Evolutionary conservation across 2,329 filamentous ascomycete genomes (phyloP).

Genomic region (Coniochaeta sp.): DNA sequence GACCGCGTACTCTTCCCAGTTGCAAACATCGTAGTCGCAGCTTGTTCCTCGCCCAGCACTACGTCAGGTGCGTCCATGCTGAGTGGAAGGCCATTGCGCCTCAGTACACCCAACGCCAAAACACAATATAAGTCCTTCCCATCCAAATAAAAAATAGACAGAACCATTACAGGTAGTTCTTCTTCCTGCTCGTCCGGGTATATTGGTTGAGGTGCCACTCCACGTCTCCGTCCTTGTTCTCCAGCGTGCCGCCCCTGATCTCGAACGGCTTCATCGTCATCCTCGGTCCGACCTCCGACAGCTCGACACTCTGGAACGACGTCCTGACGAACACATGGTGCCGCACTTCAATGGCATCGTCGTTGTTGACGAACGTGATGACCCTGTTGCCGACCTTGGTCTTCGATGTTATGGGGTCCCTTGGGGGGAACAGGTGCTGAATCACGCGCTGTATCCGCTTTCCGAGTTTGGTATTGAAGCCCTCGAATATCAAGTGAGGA

Average conservation of each 20-base stretch:
- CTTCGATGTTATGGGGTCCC: conserved; percentile 65
- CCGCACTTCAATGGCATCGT: conserved; percentile 87
- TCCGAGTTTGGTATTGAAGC: conserved; percentile 76
- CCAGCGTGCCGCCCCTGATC: conserved; percentile 82
- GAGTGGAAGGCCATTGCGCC: background rate
- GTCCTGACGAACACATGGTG: conserved; percentile 90
- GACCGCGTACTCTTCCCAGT: too few species aligned
- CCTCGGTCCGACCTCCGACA: conserved; percentile 83
- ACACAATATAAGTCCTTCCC: background rate
- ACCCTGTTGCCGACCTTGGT: conserved; percentile 79
- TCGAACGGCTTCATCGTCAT: conserved; percentile 98
- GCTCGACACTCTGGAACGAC: conserved; percentile 79
- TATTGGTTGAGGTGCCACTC: conserved; percentile 97
- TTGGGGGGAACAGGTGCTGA: conserved; percentile 89
- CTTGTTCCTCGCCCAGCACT: too few species aligned
- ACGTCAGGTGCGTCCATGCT: too few species aligned
- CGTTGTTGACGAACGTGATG: conserved; percentile 90
- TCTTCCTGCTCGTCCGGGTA: conserved; percentile 87
- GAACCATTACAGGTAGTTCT: conserved; percentile 72
- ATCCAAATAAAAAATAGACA: background rate
- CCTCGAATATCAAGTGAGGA: conserved; percentile 92
- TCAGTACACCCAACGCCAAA: background rate
- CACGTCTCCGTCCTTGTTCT: conserved; percentile 90
- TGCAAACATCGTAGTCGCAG: too few species aligned
- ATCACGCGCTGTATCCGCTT: conserved; percentile 80